phyloP scores from a whole-genome alignment of 768 basidiomycete species.

The Auricularia sp. region DNA sequence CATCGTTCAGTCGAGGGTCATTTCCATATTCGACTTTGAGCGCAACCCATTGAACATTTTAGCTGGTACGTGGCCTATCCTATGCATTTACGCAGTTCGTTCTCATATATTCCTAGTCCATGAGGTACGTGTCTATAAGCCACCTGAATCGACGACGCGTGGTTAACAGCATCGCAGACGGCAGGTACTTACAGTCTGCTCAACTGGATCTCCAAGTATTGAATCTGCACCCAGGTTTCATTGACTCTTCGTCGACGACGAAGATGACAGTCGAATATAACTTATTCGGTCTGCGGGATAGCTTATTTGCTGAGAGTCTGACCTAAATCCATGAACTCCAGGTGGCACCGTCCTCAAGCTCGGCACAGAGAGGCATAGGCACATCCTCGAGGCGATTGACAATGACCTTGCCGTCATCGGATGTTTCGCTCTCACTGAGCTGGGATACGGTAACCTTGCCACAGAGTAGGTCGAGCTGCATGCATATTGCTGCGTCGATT shows the following conservation, averaged over 20 bases:
- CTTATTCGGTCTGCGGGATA: not conserved
- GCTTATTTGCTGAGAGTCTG: not conserved
- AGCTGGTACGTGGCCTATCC: not conserved
- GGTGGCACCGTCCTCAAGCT: not conserved
- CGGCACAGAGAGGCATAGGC: not conserved
- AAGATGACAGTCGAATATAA: slow-evolving; percentile 1
- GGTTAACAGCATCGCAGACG: not conserved
- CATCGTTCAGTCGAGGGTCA: not conserved
- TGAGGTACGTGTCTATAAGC: not conserved
- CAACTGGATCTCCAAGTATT: not conserved
- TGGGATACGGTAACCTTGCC: not conserved
- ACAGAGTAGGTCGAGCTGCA: not conserved
- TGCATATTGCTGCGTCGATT: not conserved
- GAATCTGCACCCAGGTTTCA: not conserved
- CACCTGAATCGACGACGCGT: not conserved
- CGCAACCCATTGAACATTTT: not conserved
- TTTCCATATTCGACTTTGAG: not conserved
- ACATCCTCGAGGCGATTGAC: not conserved
- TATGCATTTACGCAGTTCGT: not conserved
- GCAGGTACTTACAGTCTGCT: not conserved
- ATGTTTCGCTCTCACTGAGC: not conserved
- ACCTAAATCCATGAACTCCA: not conserved
- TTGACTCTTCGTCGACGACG: not conserved
- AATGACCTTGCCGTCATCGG: not conserved
- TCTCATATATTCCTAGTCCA: not conserved